Evolutionary conservation across 352 stramenopile genomes (phyloP), one percentile per base, ranked within the genome.

Genomic region (Phytophthora sansomeana): DNA sequence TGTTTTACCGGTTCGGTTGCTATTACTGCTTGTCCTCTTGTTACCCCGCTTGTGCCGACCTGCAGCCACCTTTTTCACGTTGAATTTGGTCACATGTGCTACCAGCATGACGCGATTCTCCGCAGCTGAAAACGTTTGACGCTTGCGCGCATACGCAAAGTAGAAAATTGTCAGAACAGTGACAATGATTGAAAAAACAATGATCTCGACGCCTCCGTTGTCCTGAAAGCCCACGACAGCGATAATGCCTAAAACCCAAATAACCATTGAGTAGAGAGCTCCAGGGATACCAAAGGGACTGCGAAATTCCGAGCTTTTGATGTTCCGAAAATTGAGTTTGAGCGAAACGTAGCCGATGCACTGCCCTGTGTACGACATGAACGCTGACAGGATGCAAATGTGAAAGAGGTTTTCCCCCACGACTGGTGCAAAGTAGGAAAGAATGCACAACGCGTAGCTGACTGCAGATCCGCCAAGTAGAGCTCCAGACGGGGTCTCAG

Each of bases 21-120:
- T 47, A 29, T 48, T 48, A 19, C n/a, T 26, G 19, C 19, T 16
- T 26, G 17, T 29, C 24, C 8, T 50, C 16, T 43, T 38, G 13
- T 17, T 43, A 29, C 1, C 5, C 11, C 17, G 30, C 32, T 55
- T 55, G 17, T 43, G 48, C 8, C 58, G 58, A 26, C 17, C 17
- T 28, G 55, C 55, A 13, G 46, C 56, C 8, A 55, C 30, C 13
- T 68, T 66, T 28, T 64, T 72, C 9, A 68, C 24, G 32, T 78
- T 78, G 28, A 78, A 80, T 28, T 80, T 77, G 5, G 71, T 77
- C 26, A 85, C 77, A 21, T 85, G 74, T 14, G 77, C 77, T 28
- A 85, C 70, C 19, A 85, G 47, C 48, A 85, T 62, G 9, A 79
- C 58, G 7, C 71, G 70, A 32, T 77, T 76, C 56, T 85, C 77